A percentile compares a stretch with the other conserved stretches of the same genome.
These are phyloP conservation scores for Mesembryanthemum crystallinum DNA, from an alignment of 148 eudicot genomes.

Conservation along the genomic window DNA sequence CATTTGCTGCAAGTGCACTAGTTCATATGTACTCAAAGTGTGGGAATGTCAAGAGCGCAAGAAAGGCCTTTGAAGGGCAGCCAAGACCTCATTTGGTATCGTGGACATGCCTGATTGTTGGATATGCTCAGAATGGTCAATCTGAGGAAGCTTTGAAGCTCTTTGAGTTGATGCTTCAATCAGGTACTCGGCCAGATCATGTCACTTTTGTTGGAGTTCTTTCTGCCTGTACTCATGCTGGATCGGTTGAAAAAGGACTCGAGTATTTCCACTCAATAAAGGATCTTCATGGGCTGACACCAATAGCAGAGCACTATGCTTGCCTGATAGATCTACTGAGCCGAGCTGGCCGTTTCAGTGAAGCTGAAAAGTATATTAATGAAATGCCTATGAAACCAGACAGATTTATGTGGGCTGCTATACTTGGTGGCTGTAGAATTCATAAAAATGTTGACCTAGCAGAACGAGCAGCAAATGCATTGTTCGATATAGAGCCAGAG, in stretches of 20 bases:
- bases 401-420: slow-evolving; percentile 45
- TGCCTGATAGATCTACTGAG: slow-evolving; percentile 45
- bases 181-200: slow-evolving; percentile 39
- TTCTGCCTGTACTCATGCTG: slow-evolving; percentile 51
- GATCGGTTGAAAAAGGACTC: slow-evolving; percentile 39
- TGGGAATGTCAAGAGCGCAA: slow-evolving; percentile 42
- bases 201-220: slow-evolving; percentile 48
- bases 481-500: slow-evolving; percentile 42
- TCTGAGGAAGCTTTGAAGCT: slow-evolving; percentile 35
- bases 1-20: slow-evolving; percentile 41
- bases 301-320: slow-evolving; percentile 38
- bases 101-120: slow-evolving; percentile 45
- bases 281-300: slow-evolving; percentile 34
- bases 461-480: slow-evolving; percentile 38
- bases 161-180: slow-evolving; percentile 34
- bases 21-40: slow-evolving; percentile 54
- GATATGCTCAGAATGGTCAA: slow-evolving; percentile 43
- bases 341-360: slow-evolving; percentile 44
- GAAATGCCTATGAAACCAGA: slow-evolving; percentile 52
- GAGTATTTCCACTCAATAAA: slow-evolving; percentile 41
- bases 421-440: slow-evolving; percentile 50
- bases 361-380: slow-evolving; percentile 41
- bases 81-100: slow-evolving; percentile 36
- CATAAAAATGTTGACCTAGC: slow-evolving; percentile 46
- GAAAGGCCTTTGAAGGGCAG: slow-evolving; percentile 32